Evolutionary conservation across 2,329 filamentous ascomycete genomes (phyloP), one percentile per base, ranked within the genome.

Genomic region (Mariannaea sp.): DNA sequence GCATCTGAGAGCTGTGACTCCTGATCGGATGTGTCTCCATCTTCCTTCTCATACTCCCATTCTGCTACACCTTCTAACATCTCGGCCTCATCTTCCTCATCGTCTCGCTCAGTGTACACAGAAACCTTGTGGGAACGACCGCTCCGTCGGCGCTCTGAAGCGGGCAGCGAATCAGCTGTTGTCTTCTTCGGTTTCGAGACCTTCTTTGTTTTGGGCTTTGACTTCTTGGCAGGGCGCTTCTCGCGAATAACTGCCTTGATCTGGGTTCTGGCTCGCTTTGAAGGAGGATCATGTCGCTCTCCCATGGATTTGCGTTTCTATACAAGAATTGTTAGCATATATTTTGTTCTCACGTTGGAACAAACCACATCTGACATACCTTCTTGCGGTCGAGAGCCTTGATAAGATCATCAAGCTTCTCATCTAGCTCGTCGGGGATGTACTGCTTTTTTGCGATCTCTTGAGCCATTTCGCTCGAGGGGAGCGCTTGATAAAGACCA

Each of bases 371-470:
- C 17, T 4, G 30, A 61, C 73, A 45, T 73, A 83, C 82, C 77
- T 87, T 91, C 70, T 95, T 86, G 64, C 86, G 85, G 54, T 97
- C 90, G 39, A 92, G 67, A 1, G 76, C 76, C 65, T 79, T 77
- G 20, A 88, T 68, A 29, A 85, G 71, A 16, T 86, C 84, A 61
- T 97, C 92, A 22, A 97, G 77, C 48, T 83, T 80, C 54, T 92
- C 88, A 33, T 90, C 88, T 14, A 90, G 72, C 19, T 87, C 88
- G 12, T 92, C 87, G 1, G 90, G 87, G 9, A 96, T 80, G 69
- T 89, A 96, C 53, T 88, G 87, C 77, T 88, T 95, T 70, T 91
- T 87, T 0, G 92, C 91, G 66, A 96, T 92, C 65, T 90, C 84
- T 67, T 94, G 89, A 1, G 92, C 92, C 42, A 85, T 82, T 24